Evolutionary conservation across 1,139 yeast species (phyloP), one percentile per base, ranked within the genome.

Genomic region (Tardiomyces blankii): DNA sequence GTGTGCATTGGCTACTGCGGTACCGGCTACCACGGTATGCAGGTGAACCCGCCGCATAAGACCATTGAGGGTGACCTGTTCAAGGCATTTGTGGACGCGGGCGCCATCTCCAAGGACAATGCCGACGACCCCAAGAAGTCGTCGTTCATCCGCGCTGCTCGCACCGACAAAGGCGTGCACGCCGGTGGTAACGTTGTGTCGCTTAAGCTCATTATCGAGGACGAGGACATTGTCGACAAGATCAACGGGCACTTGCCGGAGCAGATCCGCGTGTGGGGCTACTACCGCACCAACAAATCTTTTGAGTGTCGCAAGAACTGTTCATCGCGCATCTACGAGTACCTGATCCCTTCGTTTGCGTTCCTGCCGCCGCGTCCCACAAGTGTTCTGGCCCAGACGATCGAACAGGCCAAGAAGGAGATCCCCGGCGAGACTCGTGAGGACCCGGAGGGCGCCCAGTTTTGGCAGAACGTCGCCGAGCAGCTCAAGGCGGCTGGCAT

Each of bases 151-250:
- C 77, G 99, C 58, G 95, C 97, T 42, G 98, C 98, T 2, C 75
- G 98, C 65, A 91, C 99, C 4, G 99, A 91, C 63, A 93, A 91
- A 65, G 99, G 98, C 51, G 99, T 91, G 14, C 99, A 91, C 65
- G 98, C 99, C 23, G 97, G 97, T 4, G 97, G 98, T 25, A 91
- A 91, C 61, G 88, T 91, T 28, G 78, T 93, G 41, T 84, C 95
- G 8, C 71, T 87, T 57, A 91, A 91, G 62, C 69, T 91, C 70
- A 88, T 89, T 57, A 76, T 89, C 48, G 96, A 89, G 61, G 97
- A 89, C 58, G 76, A 74, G n/a, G 82, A 84, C 46, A 74, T 89
- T 45, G 72, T 83, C 41, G 71, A 73, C 40, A 84, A 80, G 62
- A 82, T 93, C 64, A 91, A 91, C 63, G 65, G 70, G 1, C 63